Evolutionary conservation across 2,329 filamentous ascomycete species (phyloP).

Genomic region (Neoarthrinium moseri): DNA sequence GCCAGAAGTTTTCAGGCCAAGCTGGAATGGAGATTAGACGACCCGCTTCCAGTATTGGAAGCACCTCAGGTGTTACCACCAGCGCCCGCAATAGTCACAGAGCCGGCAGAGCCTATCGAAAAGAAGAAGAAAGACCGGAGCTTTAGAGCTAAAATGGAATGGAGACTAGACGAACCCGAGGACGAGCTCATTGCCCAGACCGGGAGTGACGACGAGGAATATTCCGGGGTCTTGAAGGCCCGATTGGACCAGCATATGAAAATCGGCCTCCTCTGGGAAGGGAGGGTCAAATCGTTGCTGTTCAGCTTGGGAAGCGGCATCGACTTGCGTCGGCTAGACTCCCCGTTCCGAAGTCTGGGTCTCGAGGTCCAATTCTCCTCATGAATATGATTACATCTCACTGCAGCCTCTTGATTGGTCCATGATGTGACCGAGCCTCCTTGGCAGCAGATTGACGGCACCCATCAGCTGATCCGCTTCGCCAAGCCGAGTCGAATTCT

Average conservation of each 20-base stretch:
- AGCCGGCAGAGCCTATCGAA: conserved; percentile 12
- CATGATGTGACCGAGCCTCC: neutral
- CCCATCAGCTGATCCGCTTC: neutral
- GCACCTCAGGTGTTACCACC: conserved; percentile 11
- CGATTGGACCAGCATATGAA: conserved; percentile 85
- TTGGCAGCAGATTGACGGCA: neutral
- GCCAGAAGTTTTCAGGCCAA: conserved; percentile 49
- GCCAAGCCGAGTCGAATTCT: neutral
- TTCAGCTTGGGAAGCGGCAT: conserved; percentile 88
- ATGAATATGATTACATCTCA: conserved; percentile 48
- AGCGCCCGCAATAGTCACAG: conserved; percentile 8
- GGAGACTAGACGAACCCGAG: conserved; percentile 42
- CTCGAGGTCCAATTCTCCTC: conserved; percentile 83
- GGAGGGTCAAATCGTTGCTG: conserved; percentile 84
- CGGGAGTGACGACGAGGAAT: conserved; percentile 53
- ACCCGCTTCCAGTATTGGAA: conserved; percentile 20
- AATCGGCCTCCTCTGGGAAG: conserved; percentile 88
- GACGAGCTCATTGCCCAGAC: conserved; percentile 28
- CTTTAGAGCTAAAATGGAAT: conserved; percentile 54
- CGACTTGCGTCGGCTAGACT: conserved; percentile 73
- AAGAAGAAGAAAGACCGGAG: conserved; percentile 37
- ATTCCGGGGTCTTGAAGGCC: conserved; percentile 86
- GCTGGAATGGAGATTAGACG: conserved; percentile 48
- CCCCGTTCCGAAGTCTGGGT: conserved; percentile 74
- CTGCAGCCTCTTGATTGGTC: neutral